Evolutionary conservation across 78 protist genomes (phyloP).

Genomic region (Salpingoeca rosetta): DNA sequence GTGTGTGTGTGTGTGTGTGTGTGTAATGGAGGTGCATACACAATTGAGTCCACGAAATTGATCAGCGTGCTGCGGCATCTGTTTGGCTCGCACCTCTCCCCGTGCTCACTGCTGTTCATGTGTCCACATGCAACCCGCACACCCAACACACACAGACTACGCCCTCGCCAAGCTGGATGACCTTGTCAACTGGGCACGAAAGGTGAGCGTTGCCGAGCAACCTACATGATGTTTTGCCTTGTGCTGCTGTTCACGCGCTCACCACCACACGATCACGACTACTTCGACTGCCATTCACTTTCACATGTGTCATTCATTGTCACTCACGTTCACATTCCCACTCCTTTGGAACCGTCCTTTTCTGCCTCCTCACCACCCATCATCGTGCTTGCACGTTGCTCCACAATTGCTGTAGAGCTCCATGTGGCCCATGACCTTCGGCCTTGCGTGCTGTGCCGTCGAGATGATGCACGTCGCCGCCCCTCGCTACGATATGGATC

Average conservation of each 20-base stretch:
- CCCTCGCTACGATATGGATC: conserved; percentile 88
- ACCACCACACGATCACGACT: no score
- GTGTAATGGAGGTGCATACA: not conserved
- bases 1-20: not conserved
- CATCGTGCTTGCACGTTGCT: no score
- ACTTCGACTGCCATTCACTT: no score
- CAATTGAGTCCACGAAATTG: not conserved
- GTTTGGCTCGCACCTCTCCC: not conserved
- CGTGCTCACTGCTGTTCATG: not conserved
- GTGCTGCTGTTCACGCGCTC: no score
- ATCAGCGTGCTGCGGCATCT: not conserved
- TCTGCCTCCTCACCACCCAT: no score
- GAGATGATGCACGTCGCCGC: conserved; percentile 95
- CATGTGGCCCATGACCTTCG: conserved; percentile 94
- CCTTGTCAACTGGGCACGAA: conserved; percentile 77
- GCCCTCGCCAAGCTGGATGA: conserved; percentile 61
- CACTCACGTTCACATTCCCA: no score
- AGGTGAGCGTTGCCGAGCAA: no score
- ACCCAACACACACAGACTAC: conserved; percentile 43
- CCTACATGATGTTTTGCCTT: no score
- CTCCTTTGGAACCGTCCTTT: no score
- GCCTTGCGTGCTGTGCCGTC: conserved; percentile 95
- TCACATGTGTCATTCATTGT: no score
- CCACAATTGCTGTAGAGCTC: no score
- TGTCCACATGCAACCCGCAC: not conserved